These are phyloP conservation scores for Paramecium octaurelia DNA, from an alignment of 73 alveolate species.

Conservation along the genomic window DNA sequence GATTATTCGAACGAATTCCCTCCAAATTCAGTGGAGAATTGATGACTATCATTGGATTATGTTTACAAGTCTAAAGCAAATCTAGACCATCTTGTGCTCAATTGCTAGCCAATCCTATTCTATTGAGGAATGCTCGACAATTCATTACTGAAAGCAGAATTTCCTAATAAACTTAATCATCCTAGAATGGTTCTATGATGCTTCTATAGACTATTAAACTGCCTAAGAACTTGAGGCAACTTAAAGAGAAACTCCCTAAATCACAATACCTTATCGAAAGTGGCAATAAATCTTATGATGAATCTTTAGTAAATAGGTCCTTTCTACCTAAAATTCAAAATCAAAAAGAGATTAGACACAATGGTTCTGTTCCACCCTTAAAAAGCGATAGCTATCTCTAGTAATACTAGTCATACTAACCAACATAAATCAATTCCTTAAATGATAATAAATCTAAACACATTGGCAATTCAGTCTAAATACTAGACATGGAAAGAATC, in stretches of 20 bases:
- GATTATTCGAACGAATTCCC: slow-evolving; percentile 51
- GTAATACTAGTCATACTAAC: not conserved
- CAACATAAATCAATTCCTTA: not conserved
- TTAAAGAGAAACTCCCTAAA: slow-evolving; percentile 46
- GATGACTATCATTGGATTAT: not conserved
- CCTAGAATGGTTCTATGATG: not conserved
- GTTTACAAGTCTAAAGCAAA: not conserved
- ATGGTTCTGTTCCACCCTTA: slow-evolving; percentile 28
- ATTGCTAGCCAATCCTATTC: not conserved
- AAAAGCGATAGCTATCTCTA: slow-evolving; percentile 17
- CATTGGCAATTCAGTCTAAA: not conserved
- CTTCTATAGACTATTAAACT: slow-evolving; percentile 42
- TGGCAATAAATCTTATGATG: slow-evolving; percentile 20
- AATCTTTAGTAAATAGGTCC: not conserved
- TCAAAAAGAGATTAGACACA: not conserved
- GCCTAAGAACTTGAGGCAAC: slow-evolving; percentile 11
- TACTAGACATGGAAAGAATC: not conserved
- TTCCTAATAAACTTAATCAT: not conserved
- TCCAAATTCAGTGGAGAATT: not conserved
- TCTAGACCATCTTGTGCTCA: not conserved
- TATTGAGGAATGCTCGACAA: not conserved
- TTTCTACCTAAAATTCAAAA: not conserved
- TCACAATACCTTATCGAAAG: not conserved
- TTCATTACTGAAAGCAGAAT: not conserved
- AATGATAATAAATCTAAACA: not conserved